These are phyloP conservation scores for Rosa hybrid DNA, from an alignment of 331 rosid genomes.

Conservation along the genomic window DNA sequence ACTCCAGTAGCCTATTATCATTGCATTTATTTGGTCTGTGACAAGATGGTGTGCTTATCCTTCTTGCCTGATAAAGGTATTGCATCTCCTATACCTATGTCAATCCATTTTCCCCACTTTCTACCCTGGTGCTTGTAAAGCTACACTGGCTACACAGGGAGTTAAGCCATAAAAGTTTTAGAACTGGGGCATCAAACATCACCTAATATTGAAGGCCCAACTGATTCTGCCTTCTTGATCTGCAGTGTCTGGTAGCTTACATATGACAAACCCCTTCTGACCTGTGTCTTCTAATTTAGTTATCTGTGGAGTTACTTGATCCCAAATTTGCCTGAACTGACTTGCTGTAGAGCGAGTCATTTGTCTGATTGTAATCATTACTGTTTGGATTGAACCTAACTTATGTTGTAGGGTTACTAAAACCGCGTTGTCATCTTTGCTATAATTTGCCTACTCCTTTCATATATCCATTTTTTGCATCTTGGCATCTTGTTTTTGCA, in stretches of 20 bases:
- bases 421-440: too few relatives aligned
- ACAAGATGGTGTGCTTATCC: background rate
- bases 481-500: too few relatives aligned
- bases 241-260: background rate
- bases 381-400: background rate
- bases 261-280: background rate
- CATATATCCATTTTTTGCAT: too few relatives aligned
- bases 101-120: background rate
- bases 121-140: background rate
- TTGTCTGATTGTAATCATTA: background rate
- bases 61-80: background rate
- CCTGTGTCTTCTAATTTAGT: background rate
- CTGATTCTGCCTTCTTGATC: background rate
- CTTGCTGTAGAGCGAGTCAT: background rate
- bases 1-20: too few relatives aligned
- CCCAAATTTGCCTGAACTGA: background rate
- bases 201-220: background rate
- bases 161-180: too few relatives aligned
- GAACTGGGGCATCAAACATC: background rate
- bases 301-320: background rate
- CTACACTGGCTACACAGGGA: too few relatives aligned
- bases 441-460: too few relatives aligned
- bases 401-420: too few relatives aligned
- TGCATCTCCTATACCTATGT: background rate
- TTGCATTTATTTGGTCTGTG: background rate